Percentiles rank a stretch among this genome's conserved stretches.
Evolutionary conservation across 2,329 filamentous ascomycete species (phyloP).

Genomic region (Kalmusia sp.): DNA sequence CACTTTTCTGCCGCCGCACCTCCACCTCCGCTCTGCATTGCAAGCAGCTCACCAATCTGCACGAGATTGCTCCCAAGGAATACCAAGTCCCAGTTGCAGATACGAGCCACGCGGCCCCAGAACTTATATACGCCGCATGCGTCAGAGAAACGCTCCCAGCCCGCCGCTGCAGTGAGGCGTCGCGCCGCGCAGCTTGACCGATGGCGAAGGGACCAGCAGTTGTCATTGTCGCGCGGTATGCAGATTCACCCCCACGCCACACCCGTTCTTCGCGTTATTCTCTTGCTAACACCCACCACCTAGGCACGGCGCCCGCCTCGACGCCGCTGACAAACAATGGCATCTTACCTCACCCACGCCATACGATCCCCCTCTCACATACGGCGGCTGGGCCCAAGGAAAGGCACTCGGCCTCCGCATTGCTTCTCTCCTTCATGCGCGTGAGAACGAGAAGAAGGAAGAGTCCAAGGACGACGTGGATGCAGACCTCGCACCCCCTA

Average conservation of each 20-base stretch:
- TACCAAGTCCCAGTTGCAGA: not conserved
- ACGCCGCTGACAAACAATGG: constrained; percentile 95
- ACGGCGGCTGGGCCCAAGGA: constrained; percentile 90
- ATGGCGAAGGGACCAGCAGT: constrained; percentile 57
- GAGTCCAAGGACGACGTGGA: constrained; percentile 23
- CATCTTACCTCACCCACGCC: constrained; percentile 90
- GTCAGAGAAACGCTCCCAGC: constrained; percentile 7
- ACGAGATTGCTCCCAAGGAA: not conserved
- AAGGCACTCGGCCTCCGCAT: constrained; percentile 84
- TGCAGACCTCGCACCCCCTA: constrained; percentile 27
- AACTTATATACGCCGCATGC: constrained; percentile 9
- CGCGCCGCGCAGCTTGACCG: constrained; percentile 12
- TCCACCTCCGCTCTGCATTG: too few species aligned
- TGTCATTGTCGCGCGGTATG: constrained; percentile 58
- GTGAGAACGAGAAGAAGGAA: constrained; percentile 55
- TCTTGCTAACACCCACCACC: constrained; percentile 20
- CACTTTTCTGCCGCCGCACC: not conserved
- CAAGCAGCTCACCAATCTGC: not conserved
- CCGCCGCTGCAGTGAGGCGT: constrained; percentile 21
- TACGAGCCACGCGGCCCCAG: not conserved
- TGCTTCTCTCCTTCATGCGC: constrained; percentile 68
- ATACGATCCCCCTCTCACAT: constrained; percentile 94
- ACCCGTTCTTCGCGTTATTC: constrained; percentile 4
- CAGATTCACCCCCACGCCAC: too few species aligned
- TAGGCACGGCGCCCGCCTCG: constrained; percentile 90